These are phyloP conservation scores for Moesziomyces parantarcticus DNA, from an alignment of 1,284 basidiomycete species.

Conservation along the genomic window DNA sequence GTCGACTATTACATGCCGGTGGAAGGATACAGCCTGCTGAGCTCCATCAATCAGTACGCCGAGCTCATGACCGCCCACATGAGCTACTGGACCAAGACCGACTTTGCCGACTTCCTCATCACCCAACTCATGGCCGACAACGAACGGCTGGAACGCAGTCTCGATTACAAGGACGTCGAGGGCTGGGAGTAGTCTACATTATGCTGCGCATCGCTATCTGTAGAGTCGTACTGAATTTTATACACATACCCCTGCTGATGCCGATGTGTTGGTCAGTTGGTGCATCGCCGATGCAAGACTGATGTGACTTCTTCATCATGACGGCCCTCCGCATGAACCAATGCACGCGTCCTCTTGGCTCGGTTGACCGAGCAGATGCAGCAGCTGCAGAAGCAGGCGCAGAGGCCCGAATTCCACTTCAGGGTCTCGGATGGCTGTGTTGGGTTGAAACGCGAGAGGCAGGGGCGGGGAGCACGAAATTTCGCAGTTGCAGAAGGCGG, in stretches of 20 bases:
- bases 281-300: too few relatives aligned
- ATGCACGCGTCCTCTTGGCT: background rate
- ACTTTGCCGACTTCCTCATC: constrained; percentile 62
- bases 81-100: constrained; percentile 59
- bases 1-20: constrained; percentile 56
- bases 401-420: constrained; percentile 4
- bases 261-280: too few relatives aligned
- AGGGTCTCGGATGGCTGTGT: constrained; percentile 2
- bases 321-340: background rate
- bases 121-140: constrained; percentile 53
- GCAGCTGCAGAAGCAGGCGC: background rate
- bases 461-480: too few relatives aligned
- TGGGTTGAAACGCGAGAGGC: background rate
- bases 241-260: too few relatives aligned
- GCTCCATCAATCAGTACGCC: constrained; percentile 50
- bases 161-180: constrained; percentile 37
- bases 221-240: too few relatives aligned
- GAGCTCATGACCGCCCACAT: constrained; percentile 62
- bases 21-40: constrained; percentile 45
- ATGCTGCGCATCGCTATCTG: too few relatives aligned
- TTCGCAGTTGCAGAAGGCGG: background rate
- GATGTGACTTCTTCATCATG: background rate
- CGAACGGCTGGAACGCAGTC: constrained; percentile 34
- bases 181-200: constrained; percentile 36
- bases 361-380: background rate